Evolutionary conservation across 306 rosid genomes (phyloP).

Genomic region (Carpinus fangiana): DNA sequence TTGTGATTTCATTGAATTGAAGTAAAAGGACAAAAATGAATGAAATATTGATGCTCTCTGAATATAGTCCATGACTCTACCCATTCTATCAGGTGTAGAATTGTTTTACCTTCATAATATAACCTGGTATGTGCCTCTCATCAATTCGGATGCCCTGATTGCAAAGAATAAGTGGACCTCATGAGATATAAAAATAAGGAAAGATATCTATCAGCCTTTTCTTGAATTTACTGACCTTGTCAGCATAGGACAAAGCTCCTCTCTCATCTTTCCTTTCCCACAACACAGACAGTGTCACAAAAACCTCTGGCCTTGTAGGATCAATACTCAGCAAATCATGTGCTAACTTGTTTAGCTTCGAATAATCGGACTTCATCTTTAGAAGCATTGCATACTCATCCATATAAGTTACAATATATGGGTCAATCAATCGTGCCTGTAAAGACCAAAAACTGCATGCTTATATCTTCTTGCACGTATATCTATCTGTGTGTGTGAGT

Average conservation of each 20-base stretch:
- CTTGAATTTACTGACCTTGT: conserved; percentile 62
- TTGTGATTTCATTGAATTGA: conserved; percentile 8
- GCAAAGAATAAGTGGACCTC: conserved; percentile 37
- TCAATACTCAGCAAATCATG: conserved; percentile 85
- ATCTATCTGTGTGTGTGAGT: background rate
- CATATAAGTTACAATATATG: conserved; percentile 82
- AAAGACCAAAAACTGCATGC: conserved; percentile 33
- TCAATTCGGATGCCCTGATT: conserved; percentile 79
- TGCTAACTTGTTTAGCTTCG: conserved; percentile 86
- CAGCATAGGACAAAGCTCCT: conserved; percentile 91
- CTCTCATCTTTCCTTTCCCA: conserved; percentile 95
- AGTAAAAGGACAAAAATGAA: conserved; percentile 2
- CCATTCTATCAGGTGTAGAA: conserved; percentile 16
- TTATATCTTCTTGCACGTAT: conserved; percentile 12
- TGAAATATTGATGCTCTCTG: conserved; percentile 17
- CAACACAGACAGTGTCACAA: conserved; percentile 87
- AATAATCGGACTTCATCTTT: conserved; percentile 80
- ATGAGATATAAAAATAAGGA: conserved; percentile 26
- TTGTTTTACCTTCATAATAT: conserved; percentile 80
- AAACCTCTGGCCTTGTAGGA: conserved; percentile 94
- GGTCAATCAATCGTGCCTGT: conserved; percentile 93
- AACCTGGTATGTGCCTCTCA: conserved; percentile 92
- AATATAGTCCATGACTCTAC: conserved; percentile 11
- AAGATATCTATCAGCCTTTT: conserved; percentile 26
- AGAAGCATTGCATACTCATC: conserved; percentile 99